phyloP scores from a whole-genome alignment of 2,329 filamentous ascomycete species.

The Zopfia rhizophila region DNA sequence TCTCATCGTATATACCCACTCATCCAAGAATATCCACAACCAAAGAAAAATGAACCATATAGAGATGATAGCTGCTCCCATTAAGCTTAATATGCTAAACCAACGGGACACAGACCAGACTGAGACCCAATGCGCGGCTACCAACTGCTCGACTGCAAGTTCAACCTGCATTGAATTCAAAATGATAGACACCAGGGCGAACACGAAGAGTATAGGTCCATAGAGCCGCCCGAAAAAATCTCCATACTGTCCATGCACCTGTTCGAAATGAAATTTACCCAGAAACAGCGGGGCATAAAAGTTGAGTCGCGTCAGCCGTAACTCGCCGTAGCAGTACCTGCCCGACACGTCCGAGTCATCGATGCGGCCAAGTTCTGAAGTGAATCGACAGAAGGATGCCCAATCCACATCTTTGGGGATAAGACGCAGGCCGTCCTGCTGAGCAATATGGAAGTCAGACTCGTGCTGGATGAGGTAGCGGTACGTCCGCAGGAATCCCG shows the following conservation, averaged over 20 bases:
- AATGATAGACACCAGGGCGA: constrained; percentile 29
- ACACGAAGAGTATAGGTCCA: constrained; percentile 30
- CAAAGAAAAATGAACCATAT: constrained; percentile 29
- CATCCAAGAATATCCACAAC: constrained; percentile 33
- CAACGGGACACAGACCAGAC: constrained; percentile 23
- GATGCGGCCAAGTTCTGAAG: constrained; percentile 30
- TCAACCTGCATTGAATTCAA: constrained; percentile 36
- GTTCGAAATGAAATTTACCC: constrained; percentile 34
- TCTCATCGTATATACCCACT: constrained; percentile 29
- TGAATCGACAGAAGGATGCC: constrained; percentile 29
- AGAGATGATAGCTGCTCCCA: constrained; percentile 21
- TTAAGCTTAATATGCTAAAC: constrained; percentile 32
- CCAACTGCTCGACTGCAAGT: constrained; percentile 25
- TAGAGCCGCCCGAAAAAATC: constrained; percentile 29
- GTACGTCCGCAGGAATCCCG: constrained; percentile 56
- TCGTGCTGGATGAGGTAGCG: constrained; percentile 52
- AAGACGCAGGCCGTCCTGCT: constrained; percentile 32
- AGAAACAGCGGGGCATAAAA: constrained; percentile 52
- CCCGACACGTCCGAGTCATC: constrained; percentile 44
- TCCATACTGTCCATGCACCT: constrained; percentile 46
- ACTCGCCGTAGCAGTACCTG: constrained; percentile 57
- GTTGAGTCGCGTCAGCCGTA: constrained; percentile 58
- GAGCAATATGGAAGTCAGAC: constrained; percentile 51
- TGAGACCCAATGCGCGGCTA: constrained; percentile 7
- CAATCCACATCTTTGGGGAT: constrained; percentile 33